Evolutionary conservation across 352 stramenopile species (phyloP), one percentile per base, ranked within the genome.

Genomic region (Bremia lactucae): DNA sequence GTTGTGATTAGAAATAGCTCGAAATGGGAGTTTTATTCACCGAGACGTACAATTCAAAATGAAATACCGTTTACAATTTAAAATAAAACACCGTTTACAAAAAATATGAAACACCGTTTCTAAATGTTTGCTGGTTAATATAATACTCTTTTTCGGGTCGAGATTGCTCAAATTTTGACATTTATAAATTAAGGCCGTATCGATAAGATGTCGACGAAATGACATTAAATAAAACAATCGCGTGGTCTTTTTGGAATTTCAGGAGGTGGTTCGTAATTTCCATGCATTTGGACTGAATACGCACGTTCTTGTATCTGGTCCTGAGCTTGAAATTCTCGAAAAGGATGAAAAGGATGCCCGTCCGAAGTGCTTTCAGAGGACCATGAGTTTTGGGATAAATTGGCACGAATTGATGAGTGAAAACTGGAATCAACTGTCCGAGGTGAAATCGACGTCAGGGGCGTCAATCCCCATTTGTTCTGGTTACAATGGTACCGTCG

Each of bases 381-480:
- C 62, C 62, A 72, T 16, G 62, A 72, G 8, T 50, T 50, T 20
- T 63, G 57, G 14, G 62, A 72, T 10, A 65, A 34, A 31, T 72
- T 65, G 2, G 58, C 62, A 18, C 66, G 58, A 7, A 48, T 68
- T 5, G 67, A 74, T 29, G 63, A 75, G 20, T 74, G 67, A 43
- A 65, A 69, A 45, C 62, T 82, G 16, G 69, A 79, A 28, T 84
- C 72, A 18, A 72, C 58, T 3, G 72, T 82, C 31, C 61, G 55
- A 2, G 72, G 72, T 16, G 72, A 84, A 29, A 78, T 62, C 10
- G 54, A 65, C 14, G 58, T 59, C 49, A 82, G 63, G 24, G 82
- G 58, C 47, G 68, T 76, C 18, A 72, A 44, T 46, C 80, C 68
- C 68, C 68, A 82, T 38, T 80, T 84, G 41, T 57, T 68, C 42